Evolutionary conservation across 1,284 basidiomycete species (phyloP).

Genomic region (Pseudozyma sp.): DNA sequence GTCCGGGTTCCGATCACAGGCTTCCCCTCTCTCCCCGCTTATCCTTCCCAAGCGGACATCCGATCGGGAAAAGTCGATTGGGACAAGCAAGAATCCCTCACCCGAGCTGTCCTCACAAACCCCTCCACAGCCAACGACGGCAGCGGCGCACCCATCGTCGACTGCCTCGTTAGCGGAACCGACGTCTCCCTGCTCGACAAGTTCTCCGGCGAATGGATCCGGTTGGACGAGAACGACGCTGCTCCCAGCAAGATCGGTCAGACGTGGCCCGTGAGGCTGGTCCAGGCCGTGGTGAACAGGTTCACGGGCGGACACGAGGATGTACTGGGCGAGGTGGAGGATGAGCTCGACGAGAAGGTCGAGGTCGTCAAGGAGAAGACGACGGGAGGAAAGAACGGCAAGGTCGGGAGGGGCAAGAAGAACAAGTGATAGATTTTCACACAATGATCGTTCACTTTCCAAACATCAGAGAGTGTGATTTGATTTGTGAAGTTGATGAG

Average conservation of each 20-base stretch:
- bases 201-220: conserved; percentile 47
- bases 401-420: conserved; percentile 16
- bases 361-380: not conserved
- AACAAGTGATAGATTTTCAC: conserved; percentile 18
- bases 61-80: conserved; percentile 48
- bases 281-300: conserved; percentile 26
- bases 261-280: conserved; percentile 52
- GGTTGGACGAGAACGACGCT: conserved; percentile 49
- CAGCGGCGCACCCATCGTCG: conserved; percentile 43
- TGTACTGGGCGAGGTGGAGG: conserved; percentile 22
- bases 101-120: conserved; percentile 34
- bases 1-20: conserved; percentile 60
- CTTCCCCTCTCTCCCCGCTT: conserved; percentile 52
- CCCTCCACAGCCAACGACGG: conserved; percentile 8
- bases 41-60: conserved; percentile 25
- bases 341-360: conserved; percentile 8
- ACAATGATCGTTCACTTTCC: too few species aligned
- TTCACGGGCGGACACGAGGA: conserved; percentile 31
- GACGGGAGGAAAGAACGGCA: not conserved
- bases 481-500: too few species aligned
- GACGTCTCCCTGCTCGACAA: conserved; percentile 52
- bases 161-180: conserved; percentile 48
- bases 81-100: conserved; percentile 56
- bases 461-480: too few species aligned
- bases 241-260: conserved; percentile 18